Evolutionary conservation across 306 rosid species (phyloP).

Genomic region (Vicia villosa): DNA sequence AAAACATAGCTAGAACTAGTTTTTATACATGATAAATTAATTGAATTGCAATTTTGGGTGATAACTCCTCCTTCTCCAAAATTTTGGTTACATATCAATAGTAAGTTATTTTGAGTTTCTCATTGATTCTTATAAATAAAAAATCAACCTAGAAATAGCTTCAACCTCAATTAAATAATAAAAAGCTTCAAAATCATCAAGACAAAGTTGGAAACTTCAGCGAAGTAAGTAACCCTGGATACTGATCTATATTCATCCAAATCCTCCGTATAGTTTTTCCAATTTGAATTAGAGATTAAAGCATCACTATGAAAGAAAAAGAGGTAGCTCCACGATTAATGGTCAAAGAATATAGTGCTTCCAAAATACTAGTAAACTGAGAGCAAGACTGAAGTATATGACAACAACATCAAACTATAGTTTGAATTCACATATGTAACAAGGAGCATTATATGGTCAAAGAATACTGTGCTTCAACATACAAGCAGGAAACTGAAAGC

Average conservation of each 20-base stretch:
- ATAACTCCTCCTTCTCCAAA: slow-evolving; percentile 3
- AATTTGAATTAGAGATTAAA: slow-evolving; percentile 16
- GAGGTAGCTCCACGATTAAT: slow-evolving; percentile 14
- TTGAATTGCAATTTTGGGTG: slow-evolving; percentile 1
- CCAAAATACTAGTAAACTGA: slow-evolving; percentile 8
- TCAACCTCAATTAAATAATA: slow-evolving; percentile 2
- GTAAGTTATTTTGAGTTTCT: not conserved
- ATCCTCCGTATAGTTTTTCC: not conserved
- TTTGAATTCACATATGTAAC: slow-evolving; percentile 21
- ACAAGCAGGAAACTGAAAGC: slow-evolving; percentile 20
- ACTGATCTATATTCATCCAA: slow-evolving; percentile 4
- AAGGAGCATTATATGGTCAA: not conserved
- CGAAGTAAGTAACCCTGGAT: not conserved
- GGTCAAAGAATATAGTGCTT: slow-evolving; percentile 10
- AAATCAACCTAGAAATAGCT: slow-evolving; percentile 14
- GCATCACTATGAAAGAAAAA: not conserved
- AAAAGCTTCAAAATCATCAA: not conserved
- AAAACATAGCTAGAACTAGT: not conserved
- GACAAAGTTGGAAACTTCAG: not conserved
- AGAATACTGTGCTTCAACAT: not conserved
- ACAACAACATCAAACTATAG: not conserved
- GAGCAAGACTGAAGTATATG: slow-evolving; percentile 14
- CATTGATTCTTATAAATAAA: not conserved
- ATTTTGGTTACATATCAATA: not conserved
- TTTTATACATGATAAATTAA: not conserved